Base-by-base conservation (phyloP, 495 filamentous ascomycete genomes). In the Neurospora sp. region DNA sequence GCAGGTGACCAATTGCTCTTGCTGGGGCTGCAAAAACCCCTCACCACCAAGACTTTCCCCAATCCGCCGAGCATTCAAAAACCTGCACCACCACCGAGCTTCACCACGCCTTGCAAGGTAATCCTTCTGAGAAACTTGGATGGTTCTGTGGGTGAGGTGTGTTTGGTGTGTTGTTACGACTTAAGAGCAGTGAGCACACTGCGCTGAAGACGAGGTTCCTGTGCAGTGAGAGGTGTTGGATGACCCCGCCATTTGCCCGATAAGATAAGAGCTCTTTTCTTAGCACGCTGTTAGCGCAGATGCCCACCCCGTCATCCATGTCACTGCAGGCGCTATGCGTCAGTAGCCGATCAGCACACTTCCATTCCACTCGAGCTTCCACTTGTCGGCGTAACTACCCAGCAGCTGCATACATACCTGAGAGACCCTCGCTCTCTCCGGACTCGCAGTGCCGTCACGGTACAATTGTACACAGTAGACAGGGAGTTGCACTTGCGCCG, bases 251-350 rank as follows among this genome's bases (percentile, higher is more conserved):
- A 65, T 65, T 61, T 65, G 47, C 9, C 45, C 69, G 69, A 68
- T 71, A 71, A 65, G 72, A 74, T 74, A 74, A 74, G 72, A 74
- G 69, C 72, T 74, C 22, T 70, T 47, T 45, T 42, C 35, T 35
- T 65, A 65, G 31, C 69, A 39, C 22, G 10, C 69, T 27, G 53
- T 38, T 41, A 70, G 68, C 37, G 68, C 68, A 47, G 12, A n/a
- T 44, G 69, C 14, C 69, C 22, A 44, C 69, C 22, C 69, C 53
- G 53, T 65, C 53, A 65, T 65, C 53, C 53, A 65, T 65, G 53
- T 65, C 53, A 65, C 27, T 65, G 53, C 53, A 65, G 47, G 47
- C 47, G 47, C 20, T 59, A 59, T 59, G 47, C 47, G 47, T 59
- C 47, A 59, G 53, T 8, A 35, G 53, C 53, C 14, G 53, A 65